These are phyloP conservation scores for Raffaelea deltoideospora DNA, from an alignment of 2,329 filamentous ascomycete species.

Conservation along the genomic window DNA sequence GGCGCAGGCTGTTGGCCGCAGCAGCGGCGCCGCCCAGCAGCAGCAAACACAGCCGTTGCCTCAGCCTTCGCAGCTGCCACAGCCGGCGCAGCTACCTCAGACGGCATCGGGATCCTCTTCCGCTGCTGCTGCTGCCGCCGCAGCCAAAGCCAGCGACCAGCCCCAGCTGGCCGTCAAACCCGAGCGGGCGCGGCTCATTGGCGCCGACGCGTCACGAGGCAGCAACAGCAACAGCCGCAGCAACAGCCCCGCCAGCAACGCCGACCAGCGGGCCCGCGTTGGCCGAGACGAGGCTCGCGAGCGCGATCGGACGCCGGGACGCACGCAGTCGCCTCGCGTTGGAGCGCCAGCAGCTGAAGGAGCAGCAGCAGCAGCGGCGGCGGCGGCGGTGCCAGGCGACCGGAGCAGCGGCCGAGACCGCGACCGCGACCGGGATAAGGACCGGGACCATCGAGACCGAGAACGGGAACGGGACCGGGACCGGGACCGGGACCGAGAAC, in stretches of 20 bases:
- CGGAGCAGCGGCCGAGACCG: conserved; percentile 9
- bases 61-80: not conserved
- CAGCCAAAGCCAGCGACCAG: conserved; percentile 7
- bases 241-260: conserved; percentile 10
- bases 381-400: not conserved
- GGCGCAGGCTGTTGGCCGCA: conserved; percentile 5
- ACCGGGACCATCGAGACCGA: conserved; percentile 16
- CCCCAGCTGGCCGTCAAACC: conserved; percentile 38
- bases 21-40: not conserved
- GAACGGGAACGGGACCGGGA: conserved; percentile 21
- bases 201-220: no score
- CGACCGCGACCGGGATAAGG: conserved; percentile 22
- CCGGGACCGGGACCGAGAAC: conserved; percentile 1
- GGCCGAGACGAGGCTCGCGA: conserved; percentile 30
- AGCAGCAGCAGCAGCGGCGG: no score
- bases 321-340: conserved; percentile 35
- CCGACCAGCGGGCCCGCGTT: conserved; percentile 14
- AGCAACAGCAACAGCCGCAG: conserved; percentile 20
- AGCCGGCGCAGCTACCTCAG: not conserved
- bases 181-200: conserved; percentile 35
- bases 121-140: not conserved
- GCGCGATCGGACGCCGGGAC: conserved; percentile 15
- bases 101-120: no score
- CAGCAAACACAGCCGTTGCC: not conserved
- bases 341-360: not conserved